Conservation (phyloP, 805 yeast genomes). For the Zygosaccharomyces pseudorouxii region DNA sequence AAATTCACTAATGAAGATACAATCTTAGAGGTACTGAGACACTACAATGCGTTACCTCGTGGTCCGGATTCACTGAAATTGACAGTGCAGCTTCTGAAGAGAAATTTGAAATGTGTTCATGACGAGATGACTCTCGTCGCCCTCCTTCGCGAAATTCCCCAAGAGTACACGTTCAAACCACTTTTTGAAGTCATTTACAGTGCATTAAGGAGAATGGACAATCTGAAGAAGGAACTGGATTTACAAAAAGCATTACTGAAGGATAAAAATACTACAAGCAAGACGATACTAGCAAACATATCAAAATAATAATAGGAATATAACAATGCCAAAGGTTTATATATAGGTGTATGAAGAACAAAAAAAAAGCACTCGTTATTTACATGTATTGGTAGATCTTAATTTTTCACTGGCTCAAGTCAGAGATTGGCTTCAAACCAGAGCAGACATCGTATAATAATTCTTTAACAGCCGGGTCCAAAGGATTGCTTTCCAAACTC, state of each 20-base stretch:
- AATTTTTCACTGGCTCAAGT: constrained; percentile 13
- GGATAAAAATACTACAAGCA: constrained; percentile 11
- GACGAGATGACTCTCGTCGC: constrained; percentile 10
- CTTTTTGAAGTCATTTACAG: constrained; percentile 16
- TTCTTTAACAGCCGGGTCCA: constrained; percentile 18
- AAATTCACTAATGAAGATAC: constrained; percentile 10
- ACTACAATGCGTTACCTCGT: constrained; percentile 15
- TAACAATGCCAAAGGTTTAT: background rate
- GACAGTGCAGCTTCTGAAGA: constrained; percentile 15
- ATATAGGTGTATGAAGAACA: constrained; percentile 1
- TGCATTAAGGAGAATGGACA: constrained; percentile 13
- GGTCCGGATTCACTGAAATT: constrained; percentile 10
- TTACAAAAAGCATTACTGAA: constrained; percentile 25
- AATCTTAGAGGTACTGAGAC: constrained; percentile 17
- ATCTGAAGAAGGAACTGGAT: constrained; percentile 9
- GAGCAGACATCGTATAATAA: constrained; percentile 30
- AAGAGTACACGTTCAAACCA: constrained; percentile 11
- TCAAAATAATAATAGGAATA: background rate
- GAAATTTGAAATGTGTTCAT: constrained; percentile 17
- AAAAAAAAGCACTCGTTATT: background rate
- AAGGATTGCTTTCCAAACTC: constrained; percentile 22
- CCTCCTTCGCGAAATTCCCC: constrained; percentile 20
- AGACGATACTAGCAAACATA: background rate
- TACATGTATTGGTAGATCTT: constrained; percentile 2
- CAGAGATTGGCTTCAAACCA: constrained; percentile 29